phyloP scores from a whole-genome alignment of 1,284 basidiomycete species.

The Apiotrichum mycotoxinovorans region DNA sequence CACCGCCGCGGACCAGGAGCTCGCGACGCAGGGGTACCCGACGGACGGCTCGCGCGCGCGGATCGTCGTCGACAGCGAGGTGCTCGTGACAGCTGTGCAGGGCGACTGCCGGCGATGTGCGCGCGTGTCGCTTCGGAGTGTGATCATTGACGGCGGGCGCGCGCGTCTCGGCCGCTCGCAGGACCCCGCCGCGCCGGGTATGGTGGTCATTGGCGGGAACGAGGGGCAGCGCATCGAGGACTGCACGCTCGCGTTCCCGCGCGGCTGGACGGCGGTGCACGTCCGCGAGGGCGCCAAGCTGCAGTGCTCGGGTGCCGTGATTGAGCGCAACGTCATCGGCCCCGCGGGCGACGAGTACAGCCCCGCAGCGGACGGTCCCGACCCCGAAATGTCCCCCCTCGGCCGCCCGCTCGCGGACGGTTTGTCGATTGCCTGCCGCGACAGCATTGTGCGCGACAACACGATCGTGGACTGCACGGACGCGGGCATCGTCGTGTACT shows the following conservation, averaged over 20 bases:
- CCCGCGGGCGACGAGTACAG: conserved; percentile 50
- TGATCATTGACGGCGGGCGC: conserved; percentile 48
- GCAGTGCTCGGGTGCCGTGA: conserved; percentile 40
- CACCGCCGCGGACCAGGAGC: conserved; percentile 52
- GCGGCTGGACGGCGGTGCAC: conserved; percentile 50
- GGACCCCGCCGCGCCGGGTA: conserved; percentile 28
- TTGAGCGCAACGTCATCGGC: conserved; percentile 49
- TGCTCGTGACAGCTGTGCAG: conserved; percentile 42
- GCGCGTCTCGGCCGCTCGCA: conserved; percentile 35
- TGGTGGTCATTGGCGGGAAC: conserved; percentile 49
- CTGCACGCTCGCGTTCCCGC: conserved; percentile 40
- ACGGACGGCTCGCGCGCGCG: conserved; percentile 48
- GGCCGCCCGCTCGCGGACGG: conserved; percentile 50
- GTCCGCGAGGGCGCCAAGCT: conserved; percentile 49
- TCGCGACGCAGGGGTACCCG: conserved; percentile 53
- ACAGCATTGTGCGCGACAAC: conserved; percentile 45
- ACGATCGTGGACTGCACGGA: conserved; percentile 48
- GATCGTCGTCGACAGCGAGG: conserved; percentile 41
- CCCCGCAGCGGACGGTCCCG: conserved; percentile 44
- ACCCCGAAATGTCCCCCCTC: conserved; percentile 46
- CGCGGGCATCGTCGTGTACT: conserved; percentile 51
- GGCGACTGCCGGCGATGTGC: conserved; percentile 52
- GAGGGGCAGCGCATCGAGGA: conserved; percentile 44
- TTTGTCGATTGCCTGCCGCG: conserved; percentile 46
- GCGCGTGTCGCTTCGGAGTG: conserved; percentile 38